Conservation (phyloP, 2,329 filamentous ascomycete genomes). For the Helotiales sp. region DNA sequence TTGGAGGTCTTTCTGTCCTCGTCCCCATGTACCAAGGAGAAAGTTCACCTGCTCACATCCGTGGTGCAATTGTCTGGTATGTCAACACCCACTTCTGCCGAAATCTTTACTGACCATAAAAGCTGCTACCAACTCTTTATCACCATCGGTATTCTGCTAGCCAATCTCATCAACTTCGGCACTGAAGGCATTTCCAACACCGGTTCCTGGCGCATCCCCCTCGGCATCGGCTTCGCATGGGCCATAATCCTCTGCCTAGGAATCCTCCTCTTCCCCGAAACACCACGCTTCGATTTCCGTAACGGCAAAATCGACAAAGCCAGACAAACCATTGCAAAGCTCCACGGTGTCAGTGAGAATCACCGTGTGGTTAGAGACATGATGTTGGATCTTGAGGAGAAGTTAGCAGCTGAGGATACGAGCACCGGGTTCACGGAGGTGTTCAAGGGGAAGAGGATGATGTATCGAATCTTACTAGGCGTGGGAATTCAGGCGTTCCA, state of each 20-base stretch:
- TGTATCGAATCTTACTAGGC: constrained; percentile 68
- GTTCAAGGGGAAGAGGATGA: constrained; percentile 62
- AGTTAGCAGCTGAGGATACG: constrained; percentile 51
- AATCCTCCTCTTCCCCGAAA: constrained; percentile 59
- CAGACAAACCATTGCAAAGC: constrained; percentile 55
- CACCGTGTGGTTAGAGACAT: constrained; percentile 56
- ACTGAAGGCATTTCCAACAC: constrained; percentile 45
- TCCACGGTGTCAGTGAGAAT: constrained; percentile 54
- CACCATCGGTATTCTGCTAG: constrained; percentile 68
- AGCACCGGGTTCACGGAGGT: constrained; percentile 65
- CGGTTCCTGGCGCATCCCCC: constrained; percentile 66
- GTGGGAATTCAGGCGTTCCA: constrained; percentile 68
- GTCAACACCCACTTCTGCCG: neutral
- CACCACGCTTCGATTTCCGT: constrained; percentile 60
- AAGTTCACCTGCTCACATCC: constrained; percentile 64
- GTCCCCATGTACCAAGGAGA: constrained; percentile 73
- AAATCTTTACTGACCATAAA: neutral
- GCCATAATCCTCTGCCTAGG: constrained; percentile 58
- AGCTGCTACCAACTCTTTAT: constrained; percentile 76
- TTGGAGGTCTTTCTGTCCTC: constrained; percentile 68
- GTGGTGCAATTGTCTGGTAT: constrained; percentile 61
- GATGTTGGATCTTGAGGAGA: constrained; percentile 55
- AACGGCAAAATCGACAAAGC: constrained; percentile 54
- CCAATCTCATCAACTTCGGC: constrained; percentile 60
- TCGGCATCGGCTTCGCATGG: constrained; percentile 59